Evolutionary conservation across 371 early-diverging fungal species (phyloP).

Genomic region (Haplosporangium sp.): DNA sequence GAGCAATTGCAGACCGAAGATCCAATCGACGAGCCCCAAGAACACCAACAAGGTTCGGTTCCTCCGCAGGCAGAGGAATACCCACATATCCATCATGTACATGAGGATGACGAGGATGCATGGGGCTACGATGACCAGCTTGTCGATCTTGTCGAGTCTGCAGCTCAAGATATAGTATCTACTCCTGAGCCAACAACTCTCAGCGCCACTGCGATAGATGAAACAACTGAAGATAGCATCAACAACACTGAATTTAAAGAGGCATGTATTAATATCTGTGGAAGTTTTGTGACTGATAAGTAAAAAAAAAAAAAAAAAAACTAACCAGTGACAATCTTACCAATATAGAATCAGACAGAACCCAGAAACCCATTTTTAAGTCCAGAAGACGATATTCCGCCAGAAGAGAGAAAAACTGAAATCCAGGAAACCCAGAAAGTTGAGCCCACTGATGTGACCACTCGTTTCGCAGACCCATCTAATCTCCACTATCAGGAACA

Average conservation of each 20-base stretch:
- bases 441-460: not conserved
- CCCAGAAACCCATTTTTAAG: conserved; percentile 14
- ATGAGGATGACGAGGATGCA: conserved; percentile 30
- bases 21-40: not conserved
- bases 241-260: not conserved
- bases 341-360: not conserved
- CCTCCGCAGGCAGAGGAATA: not conserved
- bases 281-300: not conserved
- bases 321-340: not conserved
- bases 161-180: not conserved
- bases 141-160: conserved; percentile 26
- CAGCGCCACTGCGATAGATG: not conserved
- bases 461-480: not conserved
- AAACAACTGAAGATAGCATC: not conserved
- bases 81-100: conserved; percentile 24
- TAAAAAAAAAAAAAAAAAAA: not conserved
- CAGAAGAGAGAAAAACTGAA: not conserved
- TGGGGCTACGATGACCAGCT: conserved; percentile 44
- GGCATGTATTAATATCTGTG: not conserved
- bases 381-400: conserved; percentile 8
- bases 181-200: not conserved
- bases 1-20: conserved; percentile 6
- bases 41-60: not conserved
- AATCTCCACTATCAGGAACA: not conserved
- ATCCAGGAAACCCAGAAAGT: not conserved